Percentiles rank a stretch among this genome's conserved stretches.
phyloP scores from a whole-genome alignment of 306 rosid genomes.

The Mimosa bimucronata region DNA sequence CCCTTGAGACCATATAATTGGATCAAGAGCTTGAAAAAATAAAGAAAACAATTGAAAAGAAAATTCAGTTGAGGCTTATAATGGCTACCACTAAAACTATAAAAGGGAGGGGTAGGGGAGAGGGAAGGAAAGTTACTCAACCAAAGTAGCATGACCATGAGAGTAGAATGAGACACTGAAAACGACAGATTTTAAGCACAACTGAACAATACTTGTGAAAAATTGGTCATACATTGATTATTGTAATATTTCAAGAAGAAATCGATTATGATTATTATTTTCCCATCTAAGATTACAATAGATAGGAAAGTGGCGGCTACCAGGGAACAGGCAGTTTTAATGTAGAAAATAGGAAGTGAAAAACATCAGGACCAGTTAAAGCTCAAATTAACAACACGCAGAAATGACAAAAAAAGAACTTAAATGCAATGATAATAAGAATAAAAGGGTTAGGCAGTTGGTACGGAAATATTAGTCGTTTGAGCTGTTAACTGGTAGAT shows the following conservation, averaged over 20 bases:
- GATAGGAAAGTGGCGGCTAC: conserved; percentile 34
- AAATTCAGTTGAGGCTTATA: conserved; percentile 2
- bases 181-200: conserved; percentile 32
- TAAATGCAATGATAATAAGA: not conserved
- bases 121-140: not conserved
- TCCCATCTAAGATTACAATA: conserved; percentile 36
- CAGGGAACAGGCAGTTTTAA: conserved; percentile 28
- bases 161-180: conserved; percentile 24
- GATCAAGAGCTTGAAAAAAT: conserved; percentile 26
- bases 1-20: conserved; percentile 12
- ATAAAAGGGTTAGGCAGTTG: conserved; percentile 4
- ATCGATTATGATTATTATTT: conserved; percentile 24
- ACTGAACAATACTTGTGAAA: conserved; percentile 6
- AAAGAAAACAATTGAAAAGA: conserved; percentile 8
- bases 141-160: conserved; percentile 23
- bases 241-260: conserved; percentile 31
- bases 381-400: conserved; percentile 17
- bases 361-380: not conserved
- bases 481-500: no score
- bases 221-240: conserved; percentile 20
- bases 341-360: conserved; percentile 17
- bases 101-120: not conserved
- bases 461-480: not conserved
- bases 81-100: conserved; percentile 6
- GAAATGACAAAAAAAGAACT: not conserved